Base-by-base conservation (phyloP, 306 rosid genomes). In the Datisca glomerata region DNA sequence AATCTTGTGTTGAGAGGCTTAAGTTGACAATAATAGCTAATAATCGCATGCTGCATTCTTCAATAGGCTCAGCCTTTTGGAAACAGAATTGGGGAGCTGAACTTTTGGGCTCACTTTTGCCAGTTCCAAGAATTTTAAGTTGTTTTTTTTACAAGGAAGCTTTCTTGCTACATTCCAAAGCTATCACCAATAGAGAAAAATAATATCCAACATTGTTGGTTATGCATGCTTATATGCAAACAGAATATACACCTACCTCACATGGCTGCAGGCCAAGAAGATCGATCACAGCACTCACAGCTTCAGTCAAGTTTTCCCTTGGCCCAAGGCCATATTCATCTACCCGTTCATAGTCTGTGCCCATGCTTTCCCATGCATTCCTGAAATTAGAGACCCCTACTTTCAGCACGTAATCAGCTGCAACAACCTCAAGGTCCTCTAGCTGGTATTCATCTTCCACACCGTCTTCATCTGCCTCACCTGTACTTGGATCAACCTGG, bases 251-350 rank as follows among this genome's bases (percentile, higher is more conserved):
- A 69, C 62, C 47, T 69, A 89, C 98, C 92, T 84, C 98, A 43
- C 98, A 89, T 18, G 98, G 96, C 60, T 89, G 93, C 98, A 89
- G 38, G 64, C 98, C 98, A 14, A 89, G 92, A 68, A 89, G 93
- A 59, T 55, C 71, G 55, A 80, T 73, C 61, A 89, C 98, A 36
- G 85, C 53, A 62, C 49, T 70, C 51, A 84, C 96, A 61, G 93
- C 96, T 71, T 80, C 96, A 28, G 83, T 45, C 64, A 89, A 68
- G 73, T 65, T 78, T 62, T 89, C 98, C 73, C 98, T 70, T 13
- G 82, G 81, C 32, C 95, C 95, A 58, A 89, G 86, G 60, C 93
- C 96, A 57, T 89, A 89, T 54, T 89, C 98, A 49, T 89, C 98
- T 41, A 72, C 85, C 29, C 84, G 69, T 65, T 89, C 98, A 59